Conservation (phyloP, 352 stramenopile species). For the Phytophthora ohioensis region DNA sequence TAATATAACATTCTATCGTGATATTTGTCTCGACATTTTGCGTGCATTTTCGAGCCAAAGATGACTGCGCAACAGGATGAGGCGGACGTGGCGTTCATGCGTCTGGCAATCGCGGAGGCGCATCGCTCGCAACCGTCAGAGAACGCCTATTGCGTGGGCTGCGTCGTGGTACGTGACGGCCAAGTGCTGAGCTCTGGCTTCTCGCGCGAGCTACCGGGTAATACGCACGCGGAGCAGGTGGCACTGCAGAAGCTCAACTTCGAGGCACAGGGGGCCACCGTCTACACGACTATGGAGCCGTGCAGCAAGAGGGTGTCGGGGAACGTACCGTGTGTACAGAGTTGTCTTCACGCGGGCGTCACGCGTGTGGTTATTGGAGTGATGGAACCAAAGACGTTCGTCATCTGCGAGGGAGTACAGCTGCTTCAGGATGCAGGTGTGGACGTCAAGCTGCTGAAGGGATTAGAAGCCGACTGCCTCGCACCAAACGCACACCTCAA, state of each 20-base stretch:
- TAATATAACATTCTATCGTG: constrained; percentile 7
- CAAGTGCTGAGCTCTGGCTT: constrained; percentile 77
- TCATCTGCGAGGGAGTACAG: constrained; percentile 82
- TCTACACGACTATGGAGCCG: constrained; percentile 93
- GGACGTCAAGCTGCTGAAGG: constrained; percentile 71
- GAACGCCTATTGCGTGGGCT: constrained; percentile 86
- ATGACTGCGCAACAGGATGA: constrained; percentile 21
- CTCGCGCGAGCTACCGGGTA: constrained; percentile 86
- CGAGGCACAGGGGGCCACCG: constrained; percentile 63
- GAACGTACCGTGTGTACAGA: constrained; percentile 85
- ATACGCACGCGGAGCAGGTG: constrained; percentile 91
- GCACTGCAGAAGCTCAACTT: constrained; percentile 85
- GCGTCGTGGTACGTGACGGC: constrained; percentile 72
- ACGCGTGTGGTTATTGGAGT: constrained; percentile 82
- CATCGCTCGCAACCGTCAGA: constrained; percentile 77
- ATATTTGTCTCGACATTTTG: constrained; percentile 1
- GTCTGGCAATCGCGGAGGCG: constrained; percentile 80
- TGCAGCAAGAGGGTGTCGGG: constrained; percentile 89
- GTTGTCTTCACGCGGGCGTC: constrained; percentile 74
- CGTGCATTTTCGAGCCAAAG: background rate
- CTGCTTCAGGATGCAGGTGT: constrained; percentile 77
- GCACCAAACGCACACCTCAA: constrained; percentile 78
- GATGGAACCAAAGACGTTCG: constrained; percentile 90
- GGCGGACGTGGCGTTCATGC: constrained; percentile 71
- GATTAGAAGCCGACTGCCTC: constrained; percentile 80